Evolutionary conservation across 176 grass and related monocot species (phyloP), one percentile per base, ranked within the genome.

Genomic region (Lolium rigidum): DNA sequence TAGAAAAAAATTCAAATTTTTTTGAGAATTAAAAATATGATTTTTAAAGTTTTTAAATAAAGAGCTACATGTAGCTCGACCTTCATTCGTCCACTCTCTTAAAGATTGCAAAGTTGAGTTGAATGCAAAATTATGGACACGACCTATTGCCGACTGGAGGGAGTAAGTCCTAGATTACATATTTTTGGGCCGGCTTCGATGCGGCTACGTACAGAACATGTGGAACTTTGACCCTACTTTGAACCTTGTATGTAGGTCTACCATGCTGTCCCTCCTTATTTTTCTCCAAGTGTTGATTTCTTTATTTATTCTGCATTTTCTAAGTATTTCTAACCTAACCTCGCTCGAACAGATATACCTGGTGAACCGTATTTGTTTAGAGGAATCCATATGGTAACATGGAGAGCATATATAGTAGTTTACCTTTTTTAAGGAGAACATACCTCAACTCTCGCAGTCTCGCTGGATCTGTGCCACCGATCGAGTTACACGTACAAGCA

Each of bases 371-470:
- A 26, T 46, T 66, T 73, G 55, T 64, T 55, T 64, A 79, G 6
- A 14, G 37, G 82, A 66, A 80, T 74, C 82, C 31, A 35, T 35
- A 1, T 75, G 9, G 82, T 74, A 84, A 18, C 76, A 14, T 80
- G 82, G 21, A 25, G 66, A 43, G 8, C 5, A 49, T 77, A 55
- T 49, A 39, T 80, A 35, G n/a, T n/a, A n/a, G 31, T 35, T 69
- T 50, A 55, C 48, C 60, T 59, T 66, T 39, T 22, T 1, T 46
- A 65, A 50, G 76, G 52, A 41, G 81, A 89, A 56, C 76, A 80
- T 66, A 69, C 66, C 52, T 74, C 74, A 64, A 52, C 52, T 12
- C 87, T 37, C 66, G 44, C 87, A 35, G 31, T 35, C 31, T 35
- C 31, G 31, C 31, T 35, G 31, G 31, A 35, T 35, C 31, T 35